Conservation (phyloP, 768 basidiomycete species). For the Kwoniella heveanensis region DNA sequence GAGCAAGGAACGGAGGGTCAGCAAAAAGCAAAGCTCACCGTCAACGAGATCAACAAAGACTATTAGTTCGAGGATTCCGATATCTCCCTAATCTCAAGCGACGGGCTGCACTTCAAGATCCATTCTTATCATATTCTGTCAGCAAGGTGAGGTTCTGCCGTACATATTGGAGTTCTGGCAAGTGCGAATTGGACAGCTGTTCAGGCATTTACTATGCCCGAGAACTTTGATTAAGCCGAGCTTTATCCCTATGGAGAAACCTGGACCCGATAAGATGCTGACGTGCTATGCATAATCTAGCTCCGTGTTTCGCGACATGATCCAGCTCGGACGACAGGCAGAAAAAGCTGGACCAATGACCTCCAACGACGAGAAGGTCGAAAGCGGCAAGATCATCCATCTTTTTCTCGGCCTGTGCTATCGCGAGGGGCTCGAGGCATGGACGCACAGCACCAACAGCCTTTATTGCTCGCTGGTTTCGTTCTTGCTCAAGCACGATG, state of each 20-base stretch:
- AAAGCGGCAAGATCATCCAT: neutral
- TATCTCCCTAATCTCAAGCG: neutral
- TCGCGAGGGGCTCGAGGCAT: neutral
- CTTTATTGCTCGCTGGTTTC: neutral
- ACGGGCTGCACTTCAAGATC: slow-evolving; percentile 3
- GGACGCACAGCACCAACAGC: neutral
- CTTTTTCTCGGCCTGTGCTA: neutral
- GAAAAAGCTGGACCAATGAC: neutral
- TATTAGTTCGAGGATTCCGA: slow-evolving; percentile 10
- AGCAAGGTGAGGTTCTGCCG: neutral
- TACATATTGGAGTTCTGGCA: too few species aligned
- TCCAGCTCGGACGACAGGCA: neutral
- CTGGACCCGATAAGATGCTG: too few species aligned
- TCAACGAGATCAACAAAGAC: neutral
- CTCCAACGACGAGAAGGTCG: neutral
- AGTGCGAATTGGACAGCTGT: too few species aligned
- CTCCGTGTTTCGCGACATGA: neutral
- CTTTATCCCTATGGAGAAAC: too few species aligned
- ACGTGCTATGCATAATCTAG: neutral
- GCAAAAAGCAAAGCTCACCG: neutral
- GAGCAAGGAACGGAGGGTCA: neutral
- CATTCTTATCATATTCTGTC: slow-evolving; percentile 1
- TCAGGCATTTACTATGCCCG: too few species aligned
- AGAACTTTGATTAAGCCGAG: too few species aligned
- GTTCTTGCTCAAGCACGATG: neutral